Conservation (phyloP, 2,329 filamentous ascomycete genomes). For the Pseudocercospora macadamiae region DNA sequence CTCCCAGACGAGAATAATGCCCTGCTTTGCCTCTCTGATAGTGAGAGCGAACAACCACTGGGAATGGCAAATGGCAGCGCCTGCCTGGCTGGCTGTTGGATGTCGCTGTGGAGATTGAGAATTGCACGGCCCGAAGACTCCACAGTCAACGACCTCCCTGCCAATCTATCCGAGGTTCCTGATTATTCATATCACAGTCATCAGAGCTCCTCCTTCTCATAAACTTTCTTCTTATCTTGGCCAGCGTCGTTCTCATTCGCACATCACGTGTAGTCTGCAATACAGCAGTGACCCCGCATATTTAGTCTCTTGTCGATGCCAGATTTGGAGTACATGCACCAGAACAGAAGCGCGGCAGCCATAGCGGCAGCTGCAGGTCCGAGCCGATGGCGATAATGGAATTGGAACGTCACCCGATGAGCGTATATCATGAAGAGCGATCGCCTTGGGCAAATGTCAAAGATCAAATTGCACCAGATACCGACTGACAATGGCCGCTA, state of each 20-base stretch:
- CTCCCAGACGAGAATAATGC: neutral
- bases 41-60: neutral
- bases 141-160: neutral
- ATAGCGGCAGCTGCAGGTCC: neutral
- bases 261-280: neutral
- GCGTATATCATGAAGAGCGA: neutral
- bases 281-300: neutral
- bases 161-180: constrained; percentile 1
- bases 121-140: neutral
- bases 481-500: constrained; percentile 10
- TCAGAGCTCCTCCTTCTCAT: neutral
- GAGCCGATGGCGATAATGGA: neutral
- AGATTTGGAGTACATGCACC: neutral
- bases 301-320: neutral
- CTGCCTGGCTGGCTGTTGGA: neutral
- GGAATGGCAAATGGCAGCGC: neutral
- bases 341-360: neutral
- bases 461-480: too few species aligned
- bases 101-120: neutral
- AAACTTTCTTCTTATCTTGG: neutral
- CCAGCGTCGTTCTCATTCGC: neutral
- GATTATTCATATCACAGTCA: neutral
- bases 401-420: neutral
- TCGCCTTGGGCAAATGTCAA: neutral
- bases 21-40: neutral